Evolutionary conservation across 2,329 filamentous ascomycete genomes (phyloP).

Genomic region (Arthrobotrys sphaeroides): DNA sequence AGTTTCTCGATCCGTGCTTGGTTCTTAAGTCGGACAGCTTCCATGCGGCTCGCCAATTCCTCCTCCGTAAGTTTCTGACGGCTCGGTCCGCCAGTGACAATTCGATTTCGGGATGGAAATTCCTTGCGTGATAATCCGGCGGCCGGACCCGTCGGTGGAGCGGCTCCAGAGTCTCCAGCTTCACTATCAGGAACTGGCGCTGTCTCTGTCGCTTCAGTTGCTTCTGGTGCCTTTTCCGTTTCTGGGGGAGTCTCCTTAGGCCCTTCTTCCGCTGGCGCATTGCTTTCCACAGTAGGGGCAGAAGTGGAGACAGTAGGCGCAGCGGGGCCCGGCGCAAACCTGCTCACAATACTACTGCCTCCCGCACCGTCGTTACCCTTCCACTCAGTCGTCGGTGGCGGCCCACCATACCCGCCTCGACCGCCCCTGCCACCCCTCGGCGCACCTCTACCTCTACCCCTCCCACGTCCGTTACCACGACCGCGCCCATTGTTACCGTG

Average conservation of each 20-base stretch:
- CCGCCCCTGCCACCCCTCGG: slow-evolving; percentile 11
- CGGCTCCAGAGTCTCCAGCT: background rate
- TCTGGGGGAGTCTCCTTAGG: background rate
- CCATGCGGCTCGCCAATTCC: slow-evolving; percentile 70
- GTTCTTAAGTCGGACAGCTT: slow-evolving; percentile 59
- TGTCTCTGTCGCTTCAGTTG: background rate
- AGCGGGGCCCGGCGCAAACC: slow-evolving; percentile 21
- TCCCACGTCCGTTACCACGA: slow-evolving; percentile 26
- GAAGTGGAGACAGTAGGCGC: slow-evolving; percentile 8
- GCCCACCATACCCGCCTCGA: slow-evolving; percentile 22
- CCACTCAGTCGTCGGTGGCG: slow-evolving; percentile 18
- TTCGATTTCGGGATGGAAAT: slow-evolving; percentile 34
- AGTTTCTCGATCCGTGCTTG: slow-evolving; percentile 57
- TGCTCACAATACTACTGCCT: slow-evolving; percentile 20
- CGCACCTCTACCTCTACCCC: slow-evolving; percentile 27
- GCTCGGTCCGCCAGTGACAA: slow-evolving; percentile 36
- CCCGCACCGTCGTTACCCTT: slow-evolving; percentile 26
- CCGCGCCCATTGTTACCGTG: slow-evolving; percentile 51
- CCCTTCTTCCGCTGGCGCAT: slow-evolving; percentile 20
- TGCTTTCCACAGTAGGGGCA: slow-evolving; percentile 16
- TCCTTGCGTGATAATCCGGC: slow-evolving; percentile 39
- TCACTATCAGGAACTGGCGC: slow-evolving; percentile 24
- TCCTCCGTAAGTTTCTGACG: slow-evolving; percentile 65
- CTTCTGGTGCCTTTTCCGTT: slow-evolving; percentile 13
- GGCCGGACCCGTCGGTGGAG: slow-evolving; percentile 29